Evolutionary conservation across 108 stramenopile genomes (phyloP).

Genomic region (Conticribra guillardii): DNA sequence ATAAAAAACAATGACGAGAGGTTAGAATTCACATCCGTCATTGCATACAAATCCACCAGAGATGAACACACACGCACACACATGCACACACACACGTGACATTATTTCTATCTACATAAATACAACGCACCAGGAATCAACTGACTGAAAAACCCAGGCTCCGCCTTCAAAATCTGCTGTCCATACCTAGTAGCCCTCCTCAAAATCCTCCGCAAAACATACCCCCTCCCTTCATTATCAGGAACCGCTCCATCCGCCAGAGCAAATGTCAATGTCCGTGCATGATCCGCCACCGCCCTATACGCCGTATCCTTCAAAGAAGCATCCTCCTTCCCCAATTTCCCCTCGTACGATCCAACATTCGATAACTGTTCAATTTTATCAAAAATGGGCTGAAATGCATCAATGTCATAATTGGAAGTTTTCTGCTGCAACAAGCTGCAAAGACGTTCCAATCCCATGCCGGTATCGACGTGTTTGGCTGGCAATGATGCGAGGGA

Average conservation of each 20-base stretch:
- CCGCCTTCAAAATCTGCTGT: slow-evolving; percentile 91
- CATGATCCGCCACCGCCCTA: slow-evolving; percentile 98
- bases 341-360: slow-evolving; percentile 83
- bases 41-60: no score
- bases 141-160: slow-evolving; percentile 92
- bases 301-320: slow-evolving; percentile 95
- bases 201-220: slow-evolving; percentile 94
- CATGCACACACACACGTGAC: no score
- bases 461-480: slow-evolving; percentile 98
- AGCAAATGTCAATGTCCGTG: slow-evolving; percentile 93
- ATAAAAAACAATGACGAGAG: background rate
- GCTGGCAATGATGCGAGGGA: slow-evolving; percentile 75
- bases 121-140: slow-evolving; percentile 74
- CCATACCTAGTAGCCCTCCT: slow-evolving; percentile 98
- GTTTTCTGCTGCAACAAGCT: slow-evolving; percentile 88
- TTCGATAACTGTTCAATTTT: slow-evolving; percentile 60
- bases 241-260: slow-evolving; percentile 97
- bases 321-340: slow-evolving; percentile 84
- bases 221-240: slow-evolving; percentile 96
- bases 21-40: background rate
- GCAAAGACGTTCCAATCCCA: slow-evolving; percentile 97
- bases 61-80: no score
- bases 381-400: slow-evolving; percentile 86
- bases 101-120: background rate
- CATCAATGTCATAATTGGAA: slow-evolving; percentile 97